Percentiles rank a stretch among this genome's conserved stretches.
phyloP scores from a whole-genome alignment of 2,329 filamentous ascomycete species.

The Drechslerella dactyloides region DNA sequence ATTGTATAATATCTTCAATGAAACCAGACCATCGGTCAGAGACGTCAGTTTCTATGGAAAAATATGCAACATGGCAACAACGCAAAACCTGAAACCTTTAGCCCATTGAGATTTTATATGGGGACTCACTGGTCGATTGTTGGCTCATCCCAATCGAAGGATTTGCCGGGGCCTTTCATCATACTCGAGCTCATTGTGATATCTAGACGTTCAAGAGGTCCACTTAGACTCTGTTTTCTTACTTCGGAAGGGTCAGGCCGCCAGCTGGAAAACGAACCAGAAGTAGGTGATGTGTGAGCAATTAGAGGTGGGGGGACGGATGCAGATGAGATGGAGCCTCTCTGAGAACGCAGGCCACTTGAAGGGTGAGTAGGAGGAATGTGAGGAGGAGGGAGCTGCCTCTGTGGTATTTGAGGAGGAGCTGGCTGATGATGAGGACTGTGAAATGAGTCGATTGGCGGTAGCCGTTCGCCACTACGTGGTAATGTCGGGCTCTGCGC shows the following conservation, averaged over 20 bases:
- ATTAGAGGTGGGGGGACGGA: constrained; percentile 50
- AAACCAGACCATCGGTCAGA: constrained; percentile 52
- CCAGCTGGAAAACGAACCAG: constrained; percentile 55
- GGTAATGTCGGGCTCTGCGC: constrained; percentile 53
- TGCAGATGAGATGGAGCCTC: constrained; percentile 47
- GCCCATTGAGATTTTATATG: background rate
- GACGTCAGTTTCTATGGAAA: constrained; percentile 26
- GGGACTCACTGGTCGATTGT: constrained; percentile 59
- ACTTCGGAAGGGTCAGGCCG: constrained; percentile 30
- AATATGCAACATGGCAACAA: constrained; percentile 13
- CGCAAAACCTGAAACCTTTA: constrained; percentile 5
- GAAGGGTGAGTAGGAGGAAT: constrained; percentile 55
- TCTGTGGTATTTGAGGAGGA: constrained; percentile 54
- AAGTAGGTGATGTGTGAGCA: constrained; percentile 52
- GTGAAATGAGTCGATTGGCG: constrained; percentile 55
- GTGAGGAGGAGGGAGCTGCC: constrained; percentile 55
- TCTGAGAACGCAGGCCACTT: constrained; percentile 50
- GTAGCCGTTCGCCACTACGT: constrained; percentile 53
- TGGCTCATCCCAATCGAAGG: constrained; percentile 61
- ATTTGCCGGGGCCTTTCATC: constrained; percentile 53
- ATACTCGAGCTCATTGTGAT: constrained; percentile 55
- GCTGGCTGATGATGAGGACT: constrained; percentile 54
- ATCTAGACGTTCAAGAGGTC: constrained; percentile 54
- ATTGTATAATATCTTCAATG: constrained; percentile 66
- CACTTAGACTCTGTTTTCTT: constrained; percentile 56